Evolutionary conservation across 1,139 yeast genomes (phyloP).

Genomic region (Sugiyamaella paludigena): DNA sequence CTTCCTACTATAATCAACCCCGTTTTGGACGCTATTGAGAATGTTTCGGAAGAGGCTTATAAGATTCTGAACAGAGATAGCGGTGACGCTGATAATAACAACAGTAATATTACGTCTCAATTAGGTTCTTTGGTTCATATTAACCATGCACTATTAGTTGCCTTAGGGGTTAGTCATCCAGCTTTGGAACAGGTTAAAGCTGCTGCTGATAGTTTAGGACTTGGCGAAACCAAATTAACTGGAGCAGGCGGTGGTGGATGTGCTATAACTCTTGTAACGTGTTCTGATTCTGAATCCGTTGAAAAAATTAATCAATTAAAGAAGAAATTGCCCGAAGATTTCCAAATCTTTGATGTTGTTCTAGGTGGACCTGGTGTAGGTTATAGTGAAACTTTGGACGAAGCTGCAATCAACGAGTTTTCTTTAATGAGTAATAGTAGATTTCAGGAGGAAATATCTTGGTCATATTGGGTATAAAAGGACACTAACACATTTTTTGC

Average conservation of each 20-base stretch:
- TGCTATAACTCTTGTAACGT: conserved; percentile 78
- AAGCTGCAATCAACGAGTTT: conserved; percentile 2
- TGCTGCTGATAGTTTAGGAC: conserved; percentile 54
- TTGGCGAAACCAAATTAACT: conserved; percentile 91
- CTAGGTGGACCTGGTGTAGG: conserved; percentile 93
- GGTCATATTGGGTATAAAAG: conserved; percentile 18
- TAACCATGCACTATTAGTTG: conserved; percentile 83
- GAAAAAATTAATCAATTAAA: conserved; percentile 41
- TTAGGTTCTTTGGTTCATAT: conserved; percentile 69
- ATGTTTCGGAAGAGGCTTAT: conserved; percentile 62
- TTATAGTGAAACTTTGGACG: conserved; percentile 1
- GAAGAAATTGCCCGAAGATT: conserved; percentile 48
- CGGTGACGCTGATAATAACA: conserved; percentile 10
- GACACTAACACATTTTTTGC: not conserved
- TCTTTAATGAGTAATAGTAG: conserved; percentile 6
- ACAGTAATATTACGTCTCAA: conserved; percentile 7
- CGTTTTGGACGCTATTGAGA: conserved; percentile 52
- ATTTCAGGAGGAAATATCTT: conserved; percentile 7
- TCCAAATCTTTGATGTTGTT: conserved; percentile 74
- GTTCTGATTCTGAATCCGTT: conserved; percentile 36
- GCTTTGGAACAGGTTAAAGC: conserved; percentile 69
- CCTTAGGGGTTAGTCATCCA: conserved; percentile 93
- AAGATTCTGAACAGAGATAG: conserved; percentile 28
- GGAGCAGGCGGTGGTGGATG: conserved; percentile 99
- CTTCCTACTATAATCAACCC: conserved; percentile 56